phyloP scores from a whole-genome alignment of 441 rosid genomes.

The Gossypium trilobum region DNA sequence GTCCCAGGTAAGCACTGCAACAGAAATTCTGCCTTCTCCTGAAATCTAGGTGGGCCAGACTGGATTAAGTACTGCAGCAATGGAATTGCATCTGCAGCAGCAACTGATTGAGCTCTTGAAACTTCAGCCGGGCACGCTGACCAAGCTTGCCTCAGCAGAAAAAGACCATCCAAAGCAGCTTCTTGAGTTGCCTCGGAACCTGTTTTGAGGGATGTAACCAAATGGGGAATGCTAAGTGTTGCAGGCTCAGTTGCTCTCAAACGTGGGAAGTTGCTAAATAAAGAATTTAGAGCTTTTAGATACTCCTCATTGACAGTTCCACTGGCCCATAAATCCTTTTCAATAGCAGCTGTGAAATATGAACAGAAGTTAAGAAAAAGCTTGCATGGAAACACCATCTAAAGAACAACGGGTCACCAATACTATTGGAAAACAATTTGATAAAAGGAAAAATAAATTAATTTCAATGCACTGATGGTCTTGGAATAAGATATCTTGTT shows the following conservation, averaged over 20 bases:
- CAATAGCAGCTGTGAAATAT: constrained; percentile 85
- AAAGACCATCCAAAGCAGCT: constrained; percentile 93
- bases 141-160: constrained; percentile 99
- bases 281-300: constrained; percentile 79
- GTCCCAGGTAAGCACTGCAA: constrained; percentile 99
- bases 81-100: constrained; percentile 98
- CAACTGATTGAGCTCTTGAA: constrained; percentile 91
- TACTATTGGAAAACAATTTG: not conserved
- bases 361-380: constrained; percentile 14
- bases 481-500: not conserved
- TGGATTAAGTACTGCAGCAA: constrained; percentile 91
- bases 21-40: constrained; percentile 94
- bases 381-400: constrained; percentile 2
- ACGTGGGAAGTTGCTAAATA: constrained; percentile 96
- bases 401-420: not conserved
- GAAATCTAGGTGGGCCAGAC: constrained; percentile 99
- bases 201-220: constrained; percentile 87
- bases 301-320: constrained; percentile 96
- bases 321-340: constrained; percentile 94
- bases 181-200: constrained; percentile 97
- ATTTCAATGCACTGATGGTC: constrained; percentile 6
- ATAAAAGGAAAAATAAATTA: not conserved
- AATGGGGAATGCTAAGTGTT: constrained; percentile 92
- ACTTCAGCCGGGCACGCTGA: constrained; percentile 98
- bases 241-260: constrained; percentile 98